phyloP scores from a whole-genome alignment of 345 rosid species.

The Eucalyptus pumila region DNA sequence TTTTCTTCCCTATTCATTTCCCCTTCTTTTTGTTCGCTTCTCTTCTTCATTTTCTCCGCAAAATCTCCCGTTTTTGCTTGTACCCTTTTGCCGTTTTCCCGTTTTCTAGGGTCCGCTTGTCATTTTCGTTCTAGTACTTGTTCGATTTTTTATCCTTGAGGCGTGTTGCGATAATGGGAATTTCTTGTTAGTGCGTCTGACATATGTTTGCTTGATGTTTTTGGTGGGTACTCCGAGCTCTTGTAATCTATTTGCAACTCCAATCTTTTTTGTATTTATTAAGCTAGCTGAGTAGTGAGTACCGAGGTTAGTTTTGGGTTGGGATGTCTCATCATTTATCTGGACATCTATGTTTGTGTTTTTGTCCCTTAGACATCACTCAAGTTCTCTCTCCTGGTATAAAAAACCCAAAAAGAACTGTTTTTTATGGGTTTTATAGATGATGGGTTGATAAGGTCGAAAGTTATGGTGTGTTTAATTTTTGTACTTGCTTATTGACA shows the following conservation, averaged over 20 bases:
- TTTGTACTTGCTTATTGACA: not conserved
- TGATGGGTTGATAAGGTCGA: not conserved
- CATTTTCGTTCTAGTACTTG: not conserved
- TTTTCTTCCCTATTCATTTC: not conserved
- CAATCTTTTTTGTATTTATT: not conserved
- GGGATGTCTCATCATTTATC: not conserved
- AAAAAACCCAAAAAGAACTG: not conserved
- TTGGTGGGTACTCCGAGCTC: not conserved
- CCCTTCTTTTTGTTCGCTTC: not conserved
- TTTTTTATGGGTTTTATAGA: not conserved
- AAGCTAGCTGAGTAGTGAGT: not conserved
- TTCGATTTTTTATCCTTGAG: not conserved
- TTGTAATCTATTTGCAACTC: not conserved
- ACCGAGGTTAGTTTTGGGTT: not conserved
- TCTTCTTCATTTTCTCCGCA: not conserved
- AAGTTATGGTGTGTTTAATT: not conserved
- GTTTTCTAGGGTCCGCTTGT: not conserved
- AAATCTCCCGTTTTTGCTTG: not conserved
- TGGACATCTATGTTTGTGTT: not conserved
- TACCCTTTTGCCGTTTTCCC: not conserved
- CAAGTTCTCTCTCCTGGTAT: not conserved
- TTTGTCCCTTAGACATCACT: not conserved
- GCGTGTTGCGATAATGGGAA: not conserved
- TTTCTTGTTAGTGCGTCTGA: not conserved
- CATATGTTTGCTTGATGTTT: not conserved